These are phyloP conservation scores for Sporothrix pallida DNA, from an alignment of 2,329 filamentous ascomycete species.

Conservation along the genomic window DNA sequence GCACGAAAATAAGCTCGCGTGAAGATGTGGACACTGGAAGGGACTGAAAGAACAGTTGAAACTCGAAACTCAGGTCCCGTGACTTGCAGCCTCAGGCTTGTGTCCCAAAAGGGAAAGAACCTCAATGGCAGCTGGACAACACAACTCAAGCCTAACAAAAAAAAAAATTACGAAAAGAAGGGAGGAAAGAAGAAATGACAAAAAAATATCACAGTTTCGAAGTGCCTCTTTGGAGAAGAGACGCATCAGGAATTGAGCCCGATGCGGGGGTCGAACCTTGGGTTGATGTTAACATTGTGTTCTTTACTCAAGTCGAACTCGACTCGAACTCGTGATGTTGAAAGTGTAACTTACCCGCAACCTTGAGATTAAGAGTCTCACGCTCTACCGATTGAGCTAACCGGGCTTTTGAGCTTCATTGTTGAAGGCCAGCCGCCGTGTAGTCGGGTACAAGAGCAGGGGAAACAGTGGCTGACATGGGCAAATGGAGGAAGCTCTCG, in stretches of 20 bases:
- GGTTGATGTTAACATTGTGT: constrained; percentile 6
- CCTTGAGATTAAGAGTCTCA: constrained; percentile 66
- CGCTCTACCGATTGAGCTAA: constrained; percentile 66
- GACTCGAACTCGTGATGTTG: constrained; percentile 2
- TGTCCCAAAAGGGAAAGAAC: constrained; percentile 9
- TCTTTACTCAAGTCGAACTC: background rate
- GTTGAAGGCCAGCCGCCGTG: constrained; percentile 13
- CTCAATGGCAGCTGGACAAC: background rate
- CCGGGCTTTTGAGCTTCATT: constrained; percentile 13
- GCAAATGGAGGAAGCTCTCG: background rate
- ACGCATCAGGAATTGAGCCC: constrained; percentile 52
- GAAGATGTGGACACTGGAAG: background rate
- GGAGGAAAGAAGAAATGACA: background rate
- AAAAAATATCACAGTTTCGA: constrained; percentile 18
- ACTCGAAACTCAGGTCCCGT: background rate
- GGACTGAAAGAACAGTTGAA: background rate
- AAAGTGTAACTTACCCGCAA: constrained; percentile 40
- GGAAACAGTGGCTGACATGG: background rate
- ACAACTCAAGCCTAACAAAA: background rate
- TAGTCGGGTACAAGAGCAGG: background rate
- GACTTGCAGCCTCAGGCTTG: constrained; percentile 21
- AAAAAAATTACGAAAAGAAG: background rate
- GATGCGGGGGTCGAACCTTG: constrained; percentile 53
- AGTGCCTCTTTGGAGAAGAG: constrained; percentile 30
- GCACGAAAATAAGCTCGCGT: background rate